Evolutionary conservation across 1,284 basidiomycete species (phyloP), one percentile per base, ranked within the genome.

Genomic region (Porphyrellus sp.): DNA sequence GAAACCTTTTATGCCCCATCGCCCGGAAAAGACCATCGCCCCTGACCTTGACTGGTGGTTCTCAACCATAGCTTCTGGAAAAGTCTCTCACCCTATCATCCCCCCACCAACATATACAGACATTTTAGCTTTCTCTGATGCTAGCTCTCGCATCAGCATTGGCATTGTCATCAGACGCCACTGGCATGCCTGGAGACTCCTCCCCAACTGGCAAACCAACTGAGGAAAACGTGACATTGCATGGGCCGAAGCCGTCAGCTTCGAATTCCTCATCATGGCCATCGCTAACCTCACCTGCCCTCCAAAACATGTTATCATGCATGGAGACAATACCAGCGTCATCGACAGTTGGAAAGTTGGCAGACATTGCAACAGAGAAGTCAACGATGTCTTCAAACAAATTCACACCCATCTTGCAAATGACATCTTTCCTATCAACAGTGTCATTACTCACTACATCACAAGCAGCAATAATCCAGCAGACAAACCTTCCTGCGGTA

Each of bases 261-360:
- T 60, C 0, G 35, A 55, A 5, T 44, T 76, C 8, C 70, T 78
- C 18, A 49, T 70, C 47, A 6, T 68, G 44, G 8, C 21, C 18
- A 43, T 52, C 2, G 0, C 24, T n/a, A 0, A 1, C 13, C 8
- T 34, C 4, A 5, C 6, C 20, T 8, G 2, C 28, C 3, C 1
- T 5, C 1, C 5, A 12, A 4, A 18, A 0, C 46, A 58, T 7
- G 2, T 71, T 58, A 52, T 55, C 11, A 37, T 72, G 1, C 69
- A 57, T 31, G 62, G 75, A 0, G 71, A 77, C 63, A 78, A 77
- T 61, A 49, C 40, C 4, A 42, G 72, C 0, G 64, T 77, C 11
- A 59, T 76, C 8, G 64, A 77, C 46, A 71, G 73, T 0, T 77
- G 72, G 74, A 61, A 63, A 55, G 66, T 63, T 5, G 60, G 69